These are phyloP conservation scores for Globisporangium yorkense DNA, from an alignment of 352 stramenopile genomes.

Conservation along the genomic window DNA sequence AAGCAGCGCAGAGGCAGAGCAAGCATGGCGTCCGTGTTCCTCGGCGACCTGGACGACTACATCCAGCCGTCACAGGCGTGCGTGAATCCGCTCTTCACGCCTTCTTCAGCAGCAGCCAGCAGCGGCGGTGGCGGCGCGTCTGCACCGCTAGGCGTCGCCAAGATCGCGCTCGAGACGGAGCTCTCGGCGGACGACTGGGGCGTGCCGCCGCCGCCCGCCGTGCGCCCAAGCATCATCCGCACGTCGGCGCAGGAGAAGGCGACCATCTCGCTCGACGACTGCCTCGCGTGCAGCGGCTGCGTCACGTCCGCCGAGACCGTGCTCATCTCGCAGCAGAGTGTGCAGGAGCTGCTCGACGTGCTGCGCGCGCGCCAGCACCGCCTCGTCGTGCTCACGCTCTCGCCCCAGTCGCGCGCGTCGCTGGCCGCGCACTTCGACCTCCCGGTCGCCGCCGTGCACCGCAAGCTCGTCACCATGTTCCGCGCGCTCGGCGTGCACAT, in stretches of 20 bases:
- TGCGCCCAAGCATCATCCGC: conserved; percentile 71
- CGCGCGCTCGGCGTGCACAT: conserved; percentile 81
- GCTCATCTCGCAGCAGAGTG: conserved; percentile 95
- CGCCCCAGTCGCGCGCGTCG: conserved; percentile 83
- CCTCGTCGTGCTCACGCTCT: conserved; percentile 83
- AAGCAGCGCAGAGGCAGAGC: too few relatives aligned
- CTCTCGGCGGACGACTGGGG: conserved; percentile 53
- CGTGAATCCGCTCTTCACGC: conserved; percentile 91
- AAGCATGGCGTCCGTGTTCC: conserved; percentile 83
- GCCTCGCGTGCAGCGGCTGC: conserved; percentile 95
- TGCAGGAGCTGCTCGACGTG: conserved; percentile 78
- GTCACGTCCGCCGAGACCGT: conserved; percentile 98
- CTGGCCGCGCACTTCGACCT: conserved; percentile 79
- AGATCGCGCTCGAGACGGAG: conserved; percentile 78
- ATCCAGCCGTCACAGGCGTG: conserved; percentile 92
- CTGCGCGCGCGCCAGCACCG: conserved; percentile 39
- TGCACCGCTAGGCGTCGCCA: conserved; percentile 30
- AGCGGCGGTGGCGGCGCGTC: conserved; percentile 1
- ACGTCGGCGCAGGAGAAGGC: conserved; percentile 76
- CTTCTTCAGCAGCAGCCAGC: conserved; percentile 1
- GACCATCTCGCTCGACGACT: conserved; percentile 95
- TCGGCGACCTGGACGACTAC: conserved; percentile 93
- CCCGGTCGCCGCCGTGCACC: conserved; percentile 53
- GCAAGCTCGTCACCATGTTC: conserved; percentile 76
- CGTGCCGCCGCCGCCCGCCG: conserved; percentile 24